Evolutionary conservation across 106 monocot species (phyloP).

Genomic region (Acanthochlamys bracteata): DNA sequence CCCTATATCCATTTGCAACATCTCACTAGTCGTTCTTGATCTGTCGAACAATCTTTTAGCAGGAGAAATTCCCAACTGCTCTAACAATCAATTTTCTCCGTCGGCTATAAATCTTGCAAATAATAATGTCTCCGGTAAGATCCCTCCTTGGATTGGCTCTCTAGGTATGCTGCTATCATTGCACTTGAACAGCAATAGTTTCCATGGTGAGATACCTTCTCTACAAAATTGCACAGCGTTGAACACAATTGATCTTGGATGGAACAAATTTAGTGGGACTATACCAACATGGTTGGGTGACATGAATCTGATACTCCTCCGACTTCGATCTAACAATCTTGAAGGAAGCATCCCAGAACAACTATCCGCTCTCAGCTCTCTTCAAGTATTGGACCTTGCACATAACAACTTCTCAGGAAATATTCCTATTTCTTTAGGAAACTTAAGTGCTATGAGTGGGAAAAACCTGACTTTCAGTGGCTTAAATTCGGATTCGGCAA

Average conservation of each 20-base stretch:
- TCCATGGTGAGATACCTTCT: constrained; percentile 17
- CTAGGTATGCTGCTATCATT: not conserved
- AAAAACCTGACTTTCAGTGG: not conserved
- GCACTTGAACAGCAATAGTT: constrained; percentile 14
- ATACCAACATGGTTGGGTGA: constrained; percentile 33
- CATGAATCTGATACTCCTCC: not conserved
- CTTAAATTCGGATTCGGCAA: not conserved
- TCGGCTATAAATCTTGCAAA: constrained; percentile 14
- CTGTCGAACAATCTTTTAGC: constrained; percentile 27
- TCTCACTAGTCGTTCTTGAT: constrained; percentile 3
- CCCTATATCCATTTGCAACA: constrained; percentile 9
- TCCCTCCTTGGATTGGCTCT: constrained; percentile 11
- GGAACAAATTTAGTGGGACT: constrained; percentile 13
- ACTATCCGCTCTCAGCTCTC: not conserved
- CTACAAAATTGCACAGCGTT: constrained; percentile 7
- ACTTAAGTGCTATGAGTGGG: not conserved
- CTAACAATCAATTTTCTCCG: rapidly evolving
- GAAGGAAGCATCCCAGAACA: constrained; percentile 2
- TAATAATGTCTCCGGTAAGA: constrained; percentile 11
- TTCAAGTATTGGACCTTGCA: constrained; percentile 7
- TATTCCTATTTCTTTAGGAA: not conserved
- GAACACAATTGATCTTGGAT: constrained; percentile 17
- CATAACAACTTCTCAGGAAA: constrained; percentile 4
- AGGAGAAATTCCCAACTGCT: constrained; percentile 6
- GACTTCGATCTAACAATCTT: constrained; percentile 8